Evolutionary conservation across 176 grass and related monocot genomes (phyloP), one percentile per base, ranked within the genome.

Genomic region (Saccharum officinarum): DNA sequence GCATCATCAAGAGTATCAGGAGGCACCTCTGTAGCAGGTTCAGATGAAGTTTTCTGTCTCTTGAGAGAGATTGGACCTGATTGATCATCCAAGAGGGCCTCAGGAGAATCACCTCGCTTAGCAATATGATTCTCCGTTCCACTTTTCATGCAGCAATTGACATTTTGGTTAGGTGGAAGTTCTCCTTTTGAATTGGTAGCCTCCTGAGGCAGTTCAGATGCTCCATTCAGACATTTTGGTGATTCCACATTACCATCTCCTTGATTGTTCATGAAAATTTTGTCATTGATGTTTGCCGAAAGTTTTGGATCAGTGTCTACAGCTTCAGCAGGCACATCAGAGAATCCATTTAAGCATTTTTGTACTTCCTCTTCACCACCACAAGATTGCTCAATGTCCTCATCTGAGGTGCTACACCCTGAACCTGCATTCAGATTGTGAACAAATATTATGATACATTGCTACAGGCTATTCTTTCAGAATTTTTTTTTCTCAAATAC

Each of bases 401-500:
- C 67, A 55, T 83, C 80, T 50, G 80, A 88, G 73, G 39, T 78
- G 67, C 65, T 83, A 83, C 62, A 69, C 68, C 9, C 79, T 61
- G 87, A 74, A 84, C 67, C 81, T 84, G 75, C 10, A 71, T 60
- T 60, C 34, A 66, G 10, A 77, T 2, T 34, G 52, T 72, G 23
- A 28, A 28, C 33, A 82, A 63, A 22, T 73, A 62, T 45, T 55
- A 45, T 22, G 14, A 5, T 60, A 15, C 15, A 61, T 22, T 67
- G 14, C 36, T 22, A 67, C 30, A 52, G 49, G 49, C 5, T 18
- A 52, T 52, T 52, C 49, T 52, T 52, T 18, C 49, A 16, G 46
- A 49, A 49, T 4, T 2, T 49, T 45, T 45, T 44, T 52, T 52
- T 52, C 16, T 52, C 49, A 52, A 52, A 52, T 52, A 52, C 15